Evolutionary conservation across 148 eudicot genomes (phyloP), one percentile per base, ranked within the genome.

Genomic region (Vaccinium darrowii): DNA sequence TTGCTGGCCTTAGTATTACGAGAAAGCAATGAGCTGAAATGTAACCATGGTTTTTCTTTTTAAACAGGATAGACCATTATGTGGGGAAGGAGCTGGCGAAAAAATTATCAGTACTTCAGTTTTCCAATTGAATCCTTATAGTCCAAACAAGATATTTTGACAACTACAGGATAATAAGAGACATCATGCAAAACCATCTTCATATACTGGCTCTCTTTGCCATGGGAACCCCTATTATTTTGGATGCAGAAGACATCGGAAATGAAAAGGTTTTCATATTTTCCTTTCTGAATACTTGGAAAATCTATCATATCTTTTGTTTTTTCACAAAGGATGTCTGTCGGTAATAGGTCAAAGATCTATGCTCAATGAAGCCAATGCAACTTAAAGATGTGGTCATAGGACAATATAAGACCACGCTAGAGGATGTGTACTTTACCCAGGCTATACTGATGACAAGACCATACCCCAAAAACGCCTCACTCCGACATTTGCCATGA

Each of bases 171-270:
- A 96, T 96, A 77, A 94, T 96, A 72, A 92, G 98, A 91, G 99
- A 96, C 86, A 96, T 96, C 82, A 96, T 96, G 99, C 99, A 96
- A 87, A 96, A 96, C 81, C 98, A 96, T 94, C 89, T 96, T 91
- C 93, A 96, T 90, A 96, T 96, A 57, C 82, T 96, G 86, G 99
- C 99, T 76, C 92, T 96, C 72, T 96, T 96, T 90, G 99, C 99
- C 83, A 96, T 96, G 99, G 99, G 95, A 89, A 95, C 99, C 30
- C 99, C 99, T 39, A 98, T 95, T 85, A 27, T 27, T 27, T 27
- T 94, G 86, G 99, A 97, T 86, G 99, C 92, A 27, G 99, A 96
- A 90, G 99, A 96, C 90, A 97, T 97, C 82, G 93, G 98, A 85
- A 97, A 95, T 76, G 99, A 97, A 88, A 97, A 97, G 98, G 99